These are phyloP conservation scores for Trametes maxima DNA, from an alignment of 768 basidiomycete species.

Conservation along the genomic window DNA sequence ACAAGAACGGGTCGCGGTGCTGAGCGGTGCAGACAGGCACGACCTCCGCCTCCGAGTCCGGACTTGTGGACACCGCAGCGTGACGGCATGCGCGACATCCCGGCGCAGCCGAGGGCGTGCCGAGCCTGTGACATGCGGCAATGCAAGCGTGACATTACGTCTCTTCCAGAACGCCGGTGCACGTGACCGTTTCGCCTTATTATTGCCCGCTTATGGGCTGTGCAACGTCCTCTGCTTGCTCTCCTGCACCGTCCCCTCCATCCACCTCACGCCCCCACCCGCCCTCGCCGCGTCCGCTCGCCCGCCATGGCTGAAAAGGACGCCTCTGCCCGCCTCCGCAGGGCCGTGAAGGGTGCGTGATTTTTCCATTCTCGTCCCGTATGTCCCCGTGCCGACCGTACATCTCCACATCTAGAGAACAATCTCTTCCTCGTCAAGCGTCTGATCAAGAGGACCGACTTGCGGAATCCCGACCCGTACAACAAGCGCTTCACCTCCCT, in stretches of 20 bases:
- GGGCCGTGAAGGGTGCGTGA: conserved; percentile 73
- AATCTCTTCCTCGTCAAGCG: conserved; percentile 92
- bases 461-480: conserved; percentile 86
- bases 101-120: background rate
- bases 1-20: background rate
- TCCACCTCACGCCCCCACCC: conserved; percentile 21
- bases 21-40: conserved; percentile 11
- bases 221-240: conserved; percentile 24
- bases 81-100: background rate
- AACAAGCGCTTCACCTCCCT: conserved; percentile 81
- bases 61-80: background rate
- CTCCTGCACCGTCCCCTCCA: conserved; percentile 25
- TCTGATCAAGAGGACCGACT: conserved; percentile 81
- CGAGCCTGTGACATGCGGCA: conserved; percentile 2
- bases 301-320: conserved; percentile 80
- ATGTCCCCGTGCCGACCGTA: conserved; percentile 10
- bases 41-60: background rate
- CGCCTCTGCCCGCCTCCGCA: conserved; percentile 68
- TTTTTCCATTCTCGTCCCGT: background rate
- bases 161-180: conserved; percentile 3
- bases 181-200: conserved; percentile 30
- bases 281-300: conserved; percentile 27
- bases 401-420: conserved; percentile 62
- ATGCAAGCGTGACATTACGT: conserved; percentile 25
- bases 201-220: conserved; percentile 29